A percentile compares a stretch with the other conserved stretches of the same genome.
Evolutionary conservation across 768 basidiomycete genomes (phyloP).

Genomic region (Auricularia heimuer): DNA sequence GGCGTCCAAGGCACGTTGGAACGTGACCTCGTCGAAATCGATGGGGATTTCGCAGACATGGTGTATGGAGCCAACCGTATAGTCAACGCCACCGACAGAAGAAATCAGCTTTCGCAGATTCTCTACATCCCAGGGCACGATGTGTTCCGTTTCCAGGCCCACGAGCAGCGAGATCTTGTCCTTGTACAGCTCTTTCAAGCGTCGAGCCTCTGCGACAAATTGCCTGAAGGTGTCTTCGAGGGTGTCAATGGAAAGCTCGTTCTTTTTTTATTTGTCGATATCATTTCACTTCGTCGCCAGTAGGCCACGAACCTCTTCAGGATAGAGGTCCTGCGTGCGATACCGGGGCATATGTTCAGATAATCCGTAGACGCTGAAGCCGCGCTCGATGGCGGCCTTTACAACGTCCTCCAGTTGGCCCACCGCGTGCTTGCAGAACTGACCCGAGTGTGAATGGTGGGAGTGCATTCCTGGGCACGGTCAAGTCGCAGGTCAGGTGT

Average conservation of each 20-base stretch:
- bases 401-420: conserved; percentile 78
- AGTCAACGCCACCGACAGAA: conserved; percentile 54
- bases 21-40: conserved; percentile 78
- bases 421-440: conserved; percentile 85
- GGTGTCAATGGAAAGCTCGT: conserved; percentile 37
- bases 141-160: conserved; percentile 89
- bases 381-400: conserved; percentile 62
- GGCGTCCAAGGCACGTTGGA: conserved; percentile 44
- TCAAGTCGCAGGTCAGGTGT: too few relatives aligned
- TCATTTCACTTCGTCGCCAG: conserved; percentile 4
- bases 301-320: conserved; percentile 73
- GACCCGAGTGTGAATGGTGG: conserved; percentile 88
- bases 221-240: conserved; percentile 56
- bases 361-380: conserved; percentile 76
- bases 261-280: conserved; percentile 29
- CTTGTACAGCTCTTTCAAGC: conserved; percentile 54
- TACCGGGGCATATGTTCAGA: conserved; percentile 93
- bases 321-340: conserved; percentile 72
- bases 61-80: conserved; percentile 87
- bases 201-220: conserved; percentile 73
- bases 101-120: conserved; percentile 44
- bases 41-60: conserved; percentile 84
- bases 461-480: neutral
- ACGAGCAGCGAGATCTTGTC: conserved; percentile 66
- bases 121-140: conserved; percentile 57